These are phyloP conservation scores for Halenospora varia DNA, from an alignment of 495 filamentous ascomycete species.

Conservation along the genomic window DNA sequence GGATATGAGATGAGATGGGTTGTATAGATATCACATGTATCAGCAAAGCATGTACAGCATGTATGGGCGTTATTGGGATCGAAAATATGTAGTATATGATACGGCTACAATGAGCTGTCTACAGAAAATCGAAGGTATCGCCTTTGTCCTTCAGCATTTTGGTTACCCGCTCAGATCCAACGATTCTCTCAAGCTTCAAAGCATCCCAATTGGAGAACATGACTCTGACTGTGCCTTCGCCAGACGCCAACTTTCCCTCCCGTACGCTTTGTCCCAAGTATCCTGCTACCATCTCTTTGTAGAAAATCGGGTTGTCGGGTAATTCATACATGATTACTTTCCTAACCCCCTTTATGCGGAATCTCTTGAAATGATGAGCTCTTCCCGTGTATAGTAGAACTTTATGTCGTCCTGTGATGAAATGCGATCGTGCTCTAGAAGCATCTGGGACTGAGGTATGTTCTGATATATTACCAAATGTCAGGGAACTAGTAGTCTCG, in stretches of 20 bases:
- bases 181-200: conserved; percentile 83
- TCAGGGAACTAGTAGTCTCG: conserved; percentile 58
- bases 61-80: background rate
- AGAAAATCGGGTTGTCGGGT: conserved; percentile 86
- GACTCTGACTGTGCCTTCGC: conserved; percentile 55
- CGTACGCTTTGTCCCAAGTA: conserved; percentile 55
- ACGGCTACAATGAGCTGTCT: conserved; percentile 5
- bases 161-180: conserved; percentile 73
- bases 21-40: too few relatives aligned
- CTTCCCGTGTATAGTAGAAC: conserved; percentile 89
- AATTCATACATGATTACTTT: conserved; percentile 80
- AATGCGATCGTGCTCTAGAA: conserved; percentile 80
- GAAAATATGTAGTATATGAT: background rate
- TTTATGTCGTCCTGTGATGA: conserved; percentile 74
- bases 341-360: conserved; percentile 72
- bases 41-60: conserved; percentile 13
- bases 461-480: conserved; percentile 84
- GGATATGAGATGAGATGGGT: background rate
- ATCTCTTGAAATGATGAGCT: conserved; percentile 89
- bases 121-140: conserved; percentile 85
- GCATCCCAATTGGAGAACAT: conserved; percentile 88
- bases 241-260: conserved; percentile 43
- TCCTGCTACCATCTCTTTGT: conserved; percentile 77
- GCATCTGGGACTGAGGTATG: conserved; percentile 75
- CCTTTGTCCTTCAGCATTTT: conserved; percentile 70